Conservation (phyloP, 2,329 filamentous ascomycete species). For the Cladosporium halotolerans region DNA sequence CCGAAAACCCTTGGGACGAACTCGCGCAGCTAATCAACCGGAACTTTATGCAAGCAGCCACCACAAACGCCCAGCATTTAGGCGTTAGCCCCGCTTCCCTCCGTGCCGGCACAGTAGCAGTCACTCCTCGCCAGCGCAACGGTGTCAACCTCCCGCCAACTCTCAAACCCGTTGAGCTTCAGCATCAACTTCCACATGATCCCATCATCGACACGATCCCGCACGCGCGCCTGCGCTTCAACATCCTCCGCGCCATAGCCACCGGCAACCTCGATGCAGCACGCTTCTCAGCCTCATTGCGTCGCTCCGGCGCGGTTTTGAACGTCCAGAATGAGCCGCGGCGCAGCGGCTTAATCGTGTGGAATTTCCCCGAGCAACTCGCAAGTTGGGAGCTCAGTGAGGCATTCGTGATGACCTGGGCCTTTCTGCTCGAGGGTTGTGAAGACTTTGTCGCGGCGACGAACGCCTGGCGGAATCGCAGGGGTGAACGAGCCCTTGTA, state of each 20-base stretch:
- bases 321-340: conserved; percentile 19
- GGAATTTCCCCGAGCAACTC: conserved; percentile 36
- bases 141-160: conserved; percentile 14
- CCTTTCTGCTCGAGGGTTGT: conserved; percentile 37
- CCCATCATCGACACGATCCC: conserved; percentile 26
- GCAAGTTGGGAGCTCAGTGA: conserved; percentile 40
- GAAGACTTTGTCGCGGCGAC: conserved; percentile 33
- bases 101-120: conserved; percentile 13
- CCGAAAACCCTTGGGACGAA: conserved; percentile 22
- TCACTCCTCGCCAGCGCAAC: conserved; percentile 15
- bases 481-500: conserved; percentile 24
- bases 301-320: conserved; percentile 23
- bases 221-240: conserved; percentile 23
- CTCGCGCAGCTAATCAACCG: conserved; percentile 27
- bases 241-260: conserved; percentile 23
- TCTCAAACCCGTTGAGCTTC: conserved; percentile 22
- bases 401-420: conserved; percentile 35
- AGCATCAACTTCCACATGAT: conserved; percentile 26
- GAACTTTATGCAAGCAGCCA: conserved; percentile 24
- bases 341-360: conserved; percentile 31
- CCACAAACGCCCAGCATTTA: conserved; percentile 21
- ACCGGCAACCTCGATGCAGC: conserved; percentile 21
- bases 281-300: conserved; percentile 19
- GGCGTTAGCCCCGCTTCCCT: conserved; percentile 18
- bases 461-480: conserved; percentile 35